phyloP scores from a whole-genome alignment of 2,329 filamentous ascomycete genomes.

The Trichocomaceae sp. region DNA sequence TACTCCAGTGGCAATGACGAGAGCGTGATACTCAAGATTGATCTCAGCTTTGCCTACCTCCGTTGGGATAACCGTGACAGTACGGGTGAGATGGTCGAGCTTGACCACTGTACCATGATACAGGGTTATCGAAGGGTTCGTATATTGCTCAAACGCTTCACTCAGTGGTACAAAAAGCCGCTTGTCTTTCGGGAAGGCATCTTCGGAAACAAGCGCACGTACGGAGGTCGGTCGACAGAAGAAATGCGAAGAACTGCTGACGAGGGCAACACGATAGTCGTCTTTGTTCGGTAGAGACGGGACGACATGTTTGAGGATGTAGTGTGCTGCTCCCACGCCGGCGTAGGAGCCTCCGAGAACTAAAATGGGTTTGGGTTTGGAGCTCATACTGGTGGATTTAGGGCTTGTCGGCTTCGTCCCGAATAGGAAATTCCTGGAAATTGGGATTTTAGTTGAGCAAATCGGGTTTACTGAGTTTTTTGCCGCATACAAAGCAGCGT shows the following conservation, averaged over 20 bases:
- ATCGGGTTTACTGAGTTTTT: no score
- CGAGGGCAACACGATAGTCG: constrained; percentile 38
- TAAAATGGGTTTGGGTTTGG: constrained; percentile 37
- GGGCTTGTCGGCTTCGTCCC: not conserved
- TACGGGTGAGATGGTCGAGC: not conserved
- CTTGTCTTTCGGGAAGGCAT: constrained; percentile 39
- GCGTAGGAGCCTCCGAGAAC: constrained; percentile 51
- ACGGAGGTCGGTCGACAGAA: constrained; percentile 43
- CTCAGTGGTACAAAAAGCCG: constrained; percentile 41
- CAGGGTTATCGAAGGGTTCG: constrained; percentile 34
- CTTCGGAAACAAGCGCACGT: constrained; percentile 43
- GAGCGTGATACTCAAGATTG: constrained; percentile 36
- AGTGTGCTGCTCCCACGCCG: constrained; percentile 48
- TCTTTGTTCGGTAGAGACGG: constrained; percentile 34
- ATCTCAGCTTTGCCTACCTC: no score
- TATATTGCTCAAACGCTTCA: constrained; percentile 36
- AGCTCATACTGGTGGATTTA: not conserved
- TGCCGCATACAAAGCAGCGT: no score
- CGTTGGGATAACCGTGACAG: no score
- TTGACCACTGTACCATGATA: constrained; percentile 36
- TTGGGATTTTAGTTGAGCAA: no score
- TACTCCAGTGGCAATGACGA: constrained; percentile 46
- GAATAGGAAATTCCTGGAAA: constrained; percentile 1
- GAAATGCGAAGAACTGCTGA: constrained; percentile 38
- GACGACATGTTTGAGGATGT: constrained; percentile 48